These are phyloP conservation scores for Trebouxia sp. DNA, from an alignment of 139 green algal genomes.

Conservation along the genomic window DNA sequence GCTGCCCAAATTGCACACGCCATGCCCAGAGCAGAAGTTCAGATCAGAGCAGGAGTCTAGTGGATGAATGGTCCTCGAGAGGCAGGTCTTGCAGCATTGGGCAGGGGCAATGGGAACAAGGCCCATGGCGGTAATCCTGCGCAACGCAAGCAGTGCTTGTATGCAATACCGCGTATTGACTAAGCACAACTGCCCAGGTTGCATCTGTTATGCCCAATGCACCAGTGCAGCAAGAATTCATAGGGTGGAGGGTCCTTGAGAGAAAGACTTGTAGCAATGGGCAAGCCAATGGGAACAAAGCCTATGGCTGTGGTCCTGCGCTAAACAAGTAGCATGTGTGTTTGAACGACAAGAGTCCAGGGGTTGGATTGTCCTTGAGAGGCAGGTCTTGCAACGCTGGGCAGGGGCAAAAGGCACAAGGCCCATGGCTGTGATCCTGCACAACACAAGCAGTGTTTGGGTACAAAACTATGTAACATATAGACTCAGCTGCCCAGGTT, in stretches of 20 bases:
- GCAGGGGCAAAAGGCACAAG: conserved; percentile 67
- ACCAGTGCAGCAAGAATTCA: no score
- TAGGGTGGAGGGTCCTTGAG: no score
- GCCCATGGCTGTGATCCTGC: conserved; percentile 41
- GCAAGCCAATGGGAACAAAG: no score
- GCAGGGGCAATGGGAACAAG: conserved; percentile 68
- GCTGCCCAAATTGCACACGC: conserved; percentile 57
- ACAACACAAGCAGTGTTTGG: neutral
- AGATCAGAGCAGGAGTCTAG: conserved; percentile 60
- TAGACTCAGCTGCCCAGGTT: neutral
- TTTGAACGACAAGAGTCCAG: conserved; percentile 55
- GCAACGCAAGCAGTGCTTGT: neutral
- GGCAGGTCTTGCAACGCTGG: conserved; percentile 72
- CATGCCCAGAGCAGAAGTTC: conserved; percentile 55
- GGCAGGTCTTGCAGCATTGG: conserved; percentile 72
- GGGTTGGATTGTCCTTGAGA: conserved; percentile 48
- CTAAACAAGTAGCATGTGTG: no score
- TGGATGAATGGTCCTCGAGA: conserved; percentile 47
- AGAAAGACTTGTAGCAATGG: no score
- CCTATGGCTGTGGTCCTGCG: no score
- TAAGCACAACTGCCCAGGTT: neutral
- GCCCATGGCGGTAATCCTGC: conserved; percentile 41
- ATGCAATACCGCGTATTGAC: neutral
- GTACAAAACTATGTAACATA: neutral
- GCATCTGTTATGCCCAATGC: neutral